A percentile compares a stretch with the other conserved stretches of the same genome.
phyloP scores from a whole-genome alignment of 2,329 filamentous ascomycete genomes.

The Meredithiella fracta region DNA sequence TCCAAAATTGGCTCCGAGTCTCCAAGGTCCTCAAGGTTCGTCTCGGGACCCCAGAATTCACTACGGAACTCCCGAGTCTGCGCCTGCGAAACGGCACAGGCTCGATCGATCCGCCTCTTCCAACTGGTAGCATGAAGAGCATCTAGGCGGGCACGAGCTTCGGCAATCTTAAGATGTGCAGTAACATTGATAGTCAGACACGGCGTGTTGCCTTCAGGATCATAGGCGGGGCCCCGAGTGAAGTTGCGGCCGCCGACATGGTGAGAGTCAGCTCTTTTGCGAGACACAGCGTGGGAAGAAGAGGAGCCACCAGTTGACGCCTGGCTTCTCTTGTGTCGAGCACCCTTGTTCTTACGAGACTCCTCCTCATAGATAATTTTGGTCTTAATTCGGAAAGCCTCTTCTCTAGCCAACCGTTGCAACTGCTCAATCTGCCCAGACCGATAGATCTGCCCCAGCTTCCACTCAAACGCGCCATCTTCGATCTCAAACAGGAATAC shows the following conservation, averaged over 20 bases:
- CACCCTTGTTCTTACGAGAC: conserved; percentile 36
- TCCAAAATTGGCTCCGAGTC: conserved; percentile 74
- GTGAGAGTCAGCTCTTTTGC: conserved; percentile 32
- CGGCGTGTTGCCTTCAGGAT: conserved; percentile 50
- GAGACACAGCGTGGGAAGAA: conserved; percentile 15
- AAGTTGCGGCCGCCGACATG: conserved; percentile 22
- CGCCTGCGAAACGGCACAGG: conserved; percentile 49
- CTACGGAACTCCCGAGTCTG: conserved; percentile 65
- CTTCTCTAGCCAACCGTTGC: conserved; percentile 75
- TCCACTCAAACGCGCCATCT: conserved; percentile 95
- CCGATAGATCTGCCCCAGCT: conserved; percentile 84
- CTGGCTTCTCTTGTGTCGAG: conserved; percentile 25
- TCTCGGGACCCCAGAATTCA: conserved; percentile 67
- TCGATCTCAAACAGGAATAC: conserved; percentile 83
- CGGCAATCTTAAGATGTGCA: conserved; percentile 38
- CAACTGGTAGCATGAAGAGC: conserved; percentile 76
- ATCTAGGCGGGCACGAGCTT: conserved; percentile 61
- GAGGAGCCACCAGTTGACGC: background rate
- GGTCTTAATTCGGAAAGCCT: conserved; percentile 74
- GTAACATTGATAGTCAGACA: conserved; percentile 21
- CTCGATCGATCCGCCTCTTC: conserved; percentile 76
- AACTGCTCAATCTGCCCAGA: conserved; percentile 77
- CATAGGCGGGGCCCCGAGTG: conserved; percentile 50
- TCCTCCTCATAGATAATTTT: conserved; percentile 68
- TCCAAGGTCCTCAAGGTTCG: conserved; percentile 63